Conservation (phyloP, 139 green algal genomes). For the Raphidocelis subcapitata region DNA sequence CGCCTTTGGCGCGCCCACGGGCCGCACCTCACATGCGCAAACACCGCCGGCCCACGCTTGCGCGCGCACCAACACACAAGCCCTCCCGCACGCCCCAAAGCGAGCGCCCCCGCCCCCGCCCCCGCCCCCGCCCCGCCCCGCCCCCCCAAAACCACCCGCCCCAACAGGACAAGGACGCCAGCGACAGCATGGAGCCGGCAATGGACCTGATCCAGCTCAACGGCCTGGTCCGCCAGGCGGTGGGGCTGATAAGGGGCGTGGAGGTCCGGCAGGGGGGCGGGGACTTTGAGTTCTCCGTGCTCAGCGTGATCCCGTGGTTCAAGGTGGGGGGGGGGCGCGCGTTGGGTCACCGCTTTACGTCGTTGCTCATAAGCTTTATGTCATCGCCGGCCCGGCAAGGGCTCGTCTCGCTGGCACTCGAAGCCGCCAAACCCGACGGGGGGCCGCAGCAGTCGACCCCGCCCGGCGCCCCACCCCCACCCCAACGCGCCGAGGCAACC, state of each 20-base stretch:
- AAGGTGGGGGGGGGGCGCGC: slow-evolving; percentile 12
- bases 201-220: slow-evolving; percentile 15
- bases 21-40: not conserved
- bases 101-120: too few species aligned
- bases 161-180: slow-evolving; percentile 27
- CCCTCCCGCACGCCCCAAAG: not conserved
- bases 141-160: too few species aligned
- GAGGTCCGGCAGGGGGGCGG: slow-evolving; percentile 9
- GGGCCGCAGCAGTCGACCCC: too few species aligned
- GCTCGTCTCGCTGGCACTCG: too few species aligned
- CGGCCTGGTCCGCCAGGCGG: slow-evolving; percentile 22
- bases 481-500: too few species aligned
- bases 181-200: slow-evolving; percentile 14
- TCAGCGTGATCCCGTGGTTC: slow-evolving; percentile 29
- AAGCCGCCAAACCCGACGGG: too few species aligned
- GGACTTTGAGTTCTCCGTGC: slow-evolving; percentile 14
- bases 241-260: slow-evolving; percentile 25
- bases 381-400: too few species aligned
- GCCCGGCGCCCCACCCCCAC: too few species aligned
- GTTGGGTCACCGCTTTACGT: too few species aligned
- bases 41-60: not conserved
- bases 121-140: too few species aligned
- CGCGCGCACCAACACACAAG: not conserved
- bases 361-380: too few species aligned
- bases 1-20: not conserved